Percentiles rank a stretch among this genome's conserved stretches.
Evolutionary conservation across 768 basidiomycete species (phyloP).

Genomic region (Auriculariales sp.): DNA sequence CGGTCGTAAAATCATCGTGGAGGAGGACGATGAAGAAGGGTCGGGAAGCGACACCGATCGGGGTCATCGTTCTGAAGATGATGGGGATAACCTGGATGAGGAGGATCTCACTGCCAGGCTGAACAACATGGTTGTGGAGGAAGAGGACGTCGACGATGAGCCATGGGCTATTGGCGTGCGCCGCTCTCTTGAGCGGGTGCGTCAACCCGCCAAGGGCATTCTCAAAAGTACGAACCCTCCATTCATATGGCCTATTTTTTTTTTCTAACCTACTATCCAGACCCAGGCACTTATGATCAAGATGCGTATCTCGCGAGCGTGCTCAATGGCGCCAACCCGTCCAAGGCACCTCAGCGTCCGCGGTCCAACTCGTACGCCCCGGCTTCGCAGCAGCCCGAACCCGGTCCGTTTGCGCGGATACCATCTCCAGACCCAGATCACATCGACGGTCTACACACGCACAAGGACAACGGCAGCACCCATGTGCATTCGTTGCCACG

Average conservation of each 20-base stretch:
- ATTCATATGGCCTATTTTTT: neutral
- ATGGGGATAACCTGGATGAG: constrained; percentile 38
- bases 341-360: constrained; percentile 25
- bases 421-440: constrained; percentile 76
- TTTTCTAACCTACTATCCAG: constrained; percentile 22
- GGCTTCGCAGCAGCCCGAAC: constrained; percentile 34
- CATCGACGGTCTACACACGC: constrained; percentile 65
- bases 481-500: constrained; percentile 36
- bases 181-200: constrained; percentile 51
- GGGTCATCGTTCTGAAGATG: constrained; percentile 15
- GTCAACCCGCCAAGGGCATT: constrained; percentile 67
- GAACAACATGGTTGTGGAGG: constrained; percentile 31
- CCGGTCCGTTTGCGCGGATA: constrained; percentile 69
- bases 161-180: constrained; percentile 69
- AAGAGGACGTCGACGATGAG: constrained; percentile 37
- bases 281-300: constrained; percentile 57
- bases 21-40: constrained; percentile 73
- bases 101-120: constrained; percentile 65
- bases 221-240: constrained; percentile 55
- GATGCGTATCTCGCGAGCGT: constrained; percentile 33
- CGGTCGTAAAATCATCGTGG: constrained; percentile 46
- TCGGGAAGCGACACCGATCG: constrained; percentile 25
- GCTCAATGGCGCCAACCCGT: constrained; percentile 22
- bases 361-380: constrained; percentile 75
- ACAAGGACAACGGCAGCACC: neutral